phyloP scores from a whole-genome alignment of 2,329 filamentous ascomycete species.

The Ascomycota sp. region DNA sequence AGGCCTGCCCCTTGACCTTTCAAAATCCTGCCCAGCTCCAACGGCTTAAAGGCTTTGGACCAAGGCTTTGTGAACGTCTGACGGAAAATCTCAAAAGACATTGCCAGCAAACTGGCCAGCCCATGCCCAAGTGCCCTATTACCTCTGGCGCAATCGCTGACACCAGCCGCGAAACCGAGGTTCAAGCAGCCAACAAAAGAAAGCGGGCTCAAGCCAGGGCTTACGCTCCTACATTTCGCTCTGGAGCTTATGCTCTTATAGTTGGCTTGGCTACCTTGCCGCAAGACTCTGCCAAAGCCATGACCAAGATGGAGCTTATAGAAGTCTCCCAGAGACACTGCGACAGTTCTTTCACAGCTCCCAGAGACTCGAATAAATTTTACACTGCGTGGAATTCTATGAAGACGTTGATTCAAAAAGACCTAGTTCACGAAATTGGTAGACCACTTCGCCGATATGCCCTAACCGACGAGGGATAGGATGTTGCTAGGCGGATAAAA shows the following conservation, averaged over 20 bases:
- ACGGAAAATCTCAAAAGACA: conserved; percentile 38
- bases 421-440: conserved; percentile 51
- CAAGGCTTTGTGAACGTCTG: conserved; percentile 49
- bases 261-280: conserved; percentile 41
- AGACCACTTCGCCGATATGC: conserved; percentile 47
- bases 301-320: conserved; percentile 50
- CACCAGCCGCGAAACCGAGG: conserved; percentile 14
- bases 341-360: conserved; percentile 51
- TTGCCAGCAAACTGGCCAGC: conserved; percentile 45
- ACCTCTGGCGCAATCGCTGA: conserved; percentile 19
- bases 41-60: conserved; percentile 54
- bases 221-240: conserved; percentile 54
- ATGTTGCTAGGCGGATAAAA: conserved; percentile 45
- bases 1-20: conserved; percentile 50
- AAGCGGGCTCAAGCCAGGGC: conserved; percentile 37
- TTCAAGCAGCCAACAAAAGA: conserved; percentile 25
- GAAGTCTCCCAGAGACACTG: conserved; percentile 50
- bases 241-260: conserved; percentile 54
- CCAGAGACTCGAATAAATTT: conserved; percentile 44
- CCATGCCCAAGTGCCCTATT: conserved; percentile 40
- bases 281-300: conserved; percentile 27
- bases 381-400: conserved; percentile 74
- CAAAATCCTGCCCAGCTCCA: conserved; percentile 53
- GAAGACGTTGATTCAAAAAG: conserved; percentile 53
- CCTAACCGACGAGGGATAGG: conserved; percentile 61